Evolutionary conservation across 768 basidiomycete species (phyloP), one percentile per base, ranked within the genome.

Genomic region (Gloeopeniophorella convolvens): DNA sequence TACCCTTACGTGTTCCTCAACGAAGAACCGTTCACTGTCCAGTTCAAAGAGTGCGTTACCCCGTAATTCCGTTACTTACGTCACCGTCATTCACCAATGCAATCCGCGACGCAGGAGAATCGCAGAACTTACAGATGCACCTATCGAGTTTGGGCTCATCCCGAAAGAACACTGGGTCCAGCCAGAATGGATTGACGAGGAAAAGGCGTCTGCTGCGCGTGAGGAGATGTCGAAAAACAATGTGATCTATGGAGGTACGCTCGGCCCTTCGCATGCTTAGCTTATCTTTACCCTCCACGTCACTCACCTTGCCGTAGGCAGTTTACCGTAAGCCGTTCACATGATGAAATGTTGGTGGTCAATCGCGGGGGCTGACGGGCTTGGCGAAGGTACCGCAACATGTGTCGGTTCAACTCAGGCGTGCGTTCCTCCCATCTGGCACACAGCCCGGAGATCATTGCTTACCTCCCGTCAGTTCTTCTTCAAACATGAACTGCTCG

Each of bases 381-480:
- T 15, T 45, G 20, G 42, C 43, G 27, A 58, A 83, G 80, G 16
- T 95, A 96, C 62, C 81, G 93, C 33, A 92, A 95, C 59, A 95
- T 96, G 94, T 96, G 94, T 67, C 80, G 94, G 10, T 97, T 83
- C 68, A 91, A 94, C 68, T 92, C 89, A 40, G 91, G 89, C 27
- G 89, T 90, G 66, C 57, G 82, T 70, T 13, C 31, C 15, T 33
- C n/a, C 13, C 2, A 45, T 18, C 7, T 12, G 13, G 16, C 23
- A 20, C 5, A 33, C 15, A 3, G 5, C 23, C 32, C 27, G 18
- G n/a, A n/a, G n/a, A n/a, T n/a, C n/a, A n/a, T n/a, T n/a, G 27
- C 36, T 16, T 20, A 5, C 11, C 28, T 7, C 33, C 16, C 24
- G 44, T 12, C 45, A 78, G 71, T 76, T 73, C 69, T 83, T 83